Evolutionary conservation across 2,329 filamentous ascomycete species (phyloP).

Genomic region (Sclerotinia trifoliorum): DNA sequence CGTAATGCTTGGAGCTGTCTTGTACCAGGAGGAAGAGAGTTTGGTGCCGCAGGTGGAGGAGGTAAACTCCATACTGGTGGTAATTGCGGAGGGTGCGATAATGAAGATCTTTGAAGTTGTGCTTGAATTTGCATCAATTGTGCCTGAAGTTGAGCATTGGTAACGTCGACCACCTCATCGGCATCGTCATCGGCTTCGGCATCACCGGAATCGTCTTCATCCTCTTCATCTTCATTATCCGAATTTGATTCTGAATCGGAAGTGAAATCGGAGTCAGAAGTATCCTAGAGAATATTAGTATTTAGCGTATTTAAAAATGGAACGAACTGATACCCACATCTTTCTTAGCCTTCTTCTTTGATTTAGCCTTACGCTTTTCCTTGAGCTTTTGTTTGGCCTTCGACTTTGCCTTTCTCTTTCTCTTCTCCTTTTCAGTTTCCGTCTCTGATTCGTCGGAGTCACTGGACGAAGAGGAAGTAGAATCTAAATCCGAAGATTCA

Average conservation of each 20-base stretch:
- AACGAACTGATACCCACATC: conserved; percentile 30
- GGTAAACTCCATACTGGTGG: conserved; percentile 17
- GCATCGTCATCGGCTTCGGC: conserved; percentile 24
- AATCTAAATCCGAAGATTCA: conserved; percentile 11
- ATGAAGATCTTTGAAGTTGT: conserved; percentile 13
- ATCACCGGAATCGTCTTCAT: conserved; percentile 21
- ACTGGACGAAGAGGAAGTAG: conserved; percentile 24
- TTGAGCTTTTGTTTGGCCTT: conserved; percentile 41
- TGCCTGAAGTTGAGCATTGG: conserved; percentile 29
- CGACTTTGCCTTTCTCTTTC: conserved; percentile 40
- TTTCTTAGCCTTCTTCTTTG: conserved; percentile 43
- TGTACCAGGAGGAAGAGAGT: conserved; percentile 25
- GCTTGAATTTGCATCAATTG: conserved; percentile 35
- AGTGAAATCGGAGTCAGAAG: conserved; percentile 38
- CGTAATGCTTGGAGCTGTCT: conserved; percentile 29
- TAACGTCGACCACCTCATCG: conserved; percentile 18
- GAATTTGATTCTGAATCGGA: conserved; percentile 39
- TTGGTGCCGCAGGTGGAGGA: conserved; percentile 22
- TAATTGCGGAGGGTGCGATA: conserved; percentile 23
- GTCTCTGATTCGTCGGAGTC: conserved; percentile 35
- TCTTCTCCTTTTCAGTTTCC: conserved; percentile 40
- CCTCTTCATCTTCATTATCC: conserved; percentile 25
- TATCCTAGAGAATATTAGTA: conserved; percentile 31
- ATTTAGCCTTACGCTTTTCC: conserved; percentile 43
- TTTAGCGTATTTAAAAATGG: neutral